Evolutionary conservation across 2,329 filamentous ascomycete species (phyloP).

Genomic region (Aureobasidium melanogenum): DNA sequence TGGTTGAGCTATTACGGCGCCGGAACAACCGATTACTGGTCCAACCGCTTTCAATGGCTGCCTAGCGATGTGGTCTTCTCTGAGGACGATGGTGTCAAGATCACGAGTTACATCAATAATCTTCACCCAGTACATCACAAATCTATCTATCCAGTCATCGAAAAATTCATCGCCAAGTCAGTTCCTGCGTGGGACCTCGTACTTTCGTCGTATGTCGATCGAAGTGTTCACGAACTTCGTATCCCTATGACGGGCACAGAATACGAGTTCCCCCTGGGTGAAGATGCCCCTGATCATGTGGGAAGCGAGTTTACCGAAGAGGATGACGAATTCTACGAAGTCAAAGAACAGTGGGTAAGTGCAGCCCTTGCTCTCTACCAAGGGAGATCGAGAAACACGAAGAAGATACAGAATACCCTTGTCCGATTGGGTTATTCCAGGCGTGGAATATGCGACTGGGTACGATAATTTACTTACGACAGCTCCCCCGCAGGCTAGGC

Average conservation of each 20-base stretch:
- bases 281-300: not conserved
- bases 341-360: not conserved
- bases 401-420: not conserved
- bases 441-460: not conserved
- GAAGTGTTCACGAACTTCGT: not conserved
- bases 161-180: slow-evolving; percentile 18
- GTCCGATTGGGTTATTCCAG: not conserved
- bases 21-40: slow-evolving; percentile 14
- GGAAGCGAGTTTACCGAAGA: slow-evolving; percentile 5
- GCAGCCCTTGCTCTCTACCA: not conserved
- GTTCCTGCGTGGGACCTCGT: slow-evolving; percentile 22
- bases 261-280: slow-evolving; percentile 5
- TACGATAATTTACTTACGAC: not conserved
- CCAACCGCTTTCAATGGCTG: slow-evolving; percentile 23
- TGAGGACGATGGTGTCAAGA: slow-evolving; percentile 13
- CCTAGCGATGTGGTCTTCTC: slow-evolving; percentile 20
- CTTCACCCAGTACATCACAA: slow-evolving; percentile 19
- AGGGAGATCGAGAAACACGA: not conserved
- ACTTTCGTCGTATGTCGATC: not conserved
- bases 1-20: not conserved
- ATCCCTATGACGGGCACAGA: not conserved
- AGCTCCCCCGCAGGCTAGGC: too few relatives aligned
- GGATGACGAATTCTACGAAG: not conserved
- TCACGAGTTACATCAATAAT: slow-evolving; percentile 26
- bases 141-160: slow-evolving; percentile 19